A percentile compares a stretch with the other conserved stretches of the same genome.
These are phyloP conservation scores for Agastache rugosa DNA, from an alignment of 257 asterid species.

Conservation along the genomic window DNA sequence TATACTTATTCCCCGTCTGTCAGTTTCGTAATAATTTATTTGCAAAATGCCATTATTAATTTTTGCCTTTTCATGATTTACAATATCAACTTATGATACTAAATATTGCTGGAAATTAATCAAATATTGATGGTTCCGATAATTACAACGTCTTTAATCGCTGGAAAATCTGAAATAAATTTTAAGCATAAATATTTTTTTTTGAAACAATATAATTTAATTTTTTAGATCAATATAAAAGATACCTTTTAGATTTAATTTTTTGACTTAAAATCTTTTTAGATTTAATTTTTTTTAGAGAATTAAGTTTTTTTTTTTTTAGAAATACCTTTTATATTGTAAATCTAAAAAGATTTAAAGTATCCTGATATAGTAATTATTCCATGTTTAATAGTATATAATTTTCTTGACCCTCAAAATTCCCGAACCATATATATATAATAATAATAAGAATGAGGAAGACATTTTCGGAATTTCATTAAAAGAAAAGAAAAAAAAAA, in stretches of 20 bases:
- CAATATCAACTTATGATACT: conserved; percentile 5
- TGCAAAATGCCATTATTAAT: conserved; percentile 11
- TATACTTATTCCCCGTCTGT: conserved; percentile 5
- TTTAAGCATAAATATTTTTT: background rate
- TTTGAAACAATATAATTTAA: background rate
- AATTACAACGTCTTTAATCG: background rate
- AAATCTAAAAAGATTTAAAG: conserved; percentile 18
- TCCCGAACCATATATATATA: background rate
- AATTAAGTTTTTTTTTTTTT: background rate
- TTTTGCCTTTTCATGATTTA: conserved; percentile 11
- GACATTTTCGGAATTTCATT: conserved; percentile 16
- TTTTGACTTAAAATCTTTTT: no score
- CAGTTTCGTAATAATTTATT: conserved; percentile 11
- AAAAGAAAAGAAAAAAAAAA: background rate
- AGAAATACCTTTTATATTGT: background rate
- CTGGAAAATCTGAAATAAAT: background rate
- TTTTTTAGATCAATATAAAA: no score
- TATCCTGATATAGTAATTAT: conserved; percentile 20
- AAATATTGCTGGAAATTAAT: conserved; percentile 7
- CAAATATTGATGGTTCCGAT: conserved; percentile 7
- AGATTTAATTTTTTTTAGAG: no score
- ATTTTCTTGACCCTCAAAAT: conserved; percentile 15
- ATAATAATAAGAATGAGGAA: background rate
- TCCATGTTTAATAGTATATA: conserved; percentile 26
- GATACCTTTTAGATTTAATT: no score